Percentiles rank a stretch among this genome's conserved stretches.
Evolutionary conservation across 768 basidiomycete genomes (phyloP).

Genomic region (Coprinopsis strossmayeri): DNA sequence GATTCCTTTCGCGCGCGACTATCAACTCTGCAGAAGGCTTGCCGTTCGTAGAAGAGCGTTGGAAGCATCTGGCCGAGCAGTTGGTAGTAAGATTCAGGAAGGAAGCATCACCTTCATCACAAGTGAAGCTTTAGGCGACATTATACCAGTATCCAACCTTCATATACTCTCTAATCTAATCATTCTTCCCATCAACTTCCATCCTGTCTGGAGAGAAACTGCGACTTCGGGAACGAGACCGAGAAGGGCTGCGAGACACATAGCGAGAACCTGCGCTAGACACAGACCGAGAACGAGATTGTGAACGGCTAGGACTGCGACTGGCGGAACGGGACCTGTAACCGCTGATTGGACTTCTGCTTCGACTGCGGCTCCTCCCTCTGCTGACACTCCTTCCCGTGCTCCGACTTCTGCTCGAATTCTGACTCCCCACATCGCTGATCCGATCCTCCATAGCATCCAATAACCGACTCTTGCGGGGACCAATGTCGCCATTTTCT

Average conservation of each 20-base stretch:
- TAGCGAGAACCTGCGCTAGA: constrained; percentile 51
- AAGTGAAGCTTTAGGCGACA: constrained; percentile 26
- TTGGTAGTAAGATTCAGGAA: constrained; percentile 42
- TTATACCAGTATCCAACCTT: background rate
- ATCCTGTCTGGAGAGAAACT: constrained; percentile 56
- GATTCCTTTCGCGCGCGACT: constrained; percentile 61
- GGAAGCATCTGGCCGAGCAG: constrained; percentile 58
- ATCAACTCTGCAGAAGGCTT: constrained; percentile 41
- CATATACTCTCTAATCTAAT: constrained; percentile 10
- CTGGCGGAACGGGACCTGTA: constrained; percentile 19
- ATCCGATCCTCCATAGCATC: constrained; percentile 84
- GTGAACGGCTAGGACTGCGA: constrained; percentile 18
- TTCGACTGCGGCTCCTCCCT: constrained; percentile 23
- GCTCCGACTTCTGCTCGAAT: constrained; percentile 26
- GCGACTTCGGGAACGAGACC: constrained; percentile 48
- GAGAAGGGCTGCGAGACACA: constrained; percentile 59
- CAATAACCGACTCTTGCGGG: constrained; percentile 80
- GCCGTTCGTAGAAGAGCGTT: constrained; percentile 65
- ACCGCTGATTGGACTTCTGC: constrained; percentile 24
- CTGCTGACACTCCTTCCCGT: constrained; percentile 18
- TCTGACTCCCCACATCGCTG: constrained; percentile 44
- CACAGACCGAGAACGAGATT: constrained; percentile 19
- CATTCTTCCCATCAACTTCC: constrained; percentile 22
- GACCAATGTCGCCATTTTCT: constrained; percentile 85
- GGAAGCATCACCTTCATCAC: constrained; percentile 34